Base-by-base conservation (phyloP, 1,139 yeast genomes). In the Saccharomyces pastorianus region DNA sequence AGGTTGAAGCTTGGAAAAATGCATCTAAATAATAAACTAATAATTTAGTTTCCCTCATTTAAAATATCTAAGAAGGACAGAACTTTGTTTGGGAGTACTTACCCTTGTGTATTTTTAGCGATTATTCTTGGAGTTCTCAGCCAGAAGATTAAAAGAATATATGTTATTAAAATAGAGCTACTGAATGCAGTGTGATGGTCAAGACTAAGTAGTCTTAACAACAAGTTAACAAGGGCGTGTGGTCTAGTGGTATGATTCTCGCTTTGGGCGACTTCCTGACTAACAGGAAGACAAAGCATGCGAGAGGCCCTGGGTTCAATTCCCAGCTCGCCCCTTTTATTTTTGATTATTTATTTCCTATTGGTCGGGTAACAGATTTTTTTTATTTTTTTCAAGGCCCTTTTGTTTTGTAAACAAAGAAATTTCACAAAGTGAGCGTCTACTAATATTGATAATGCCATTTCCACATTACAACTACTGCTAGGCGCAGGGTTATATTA, bases 321-420 rank as follows among this genome's bases (percentile, higher is more conserved):
- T 63, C 66, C 66, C 66, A 61, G 66, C 64, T 61, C 64, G 66
- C 66, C 66, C 66, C 66, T 47, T 49, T 31, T 14, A n/a, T 57
- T 53, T 48, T 53, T 52, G 1, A 13, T 6, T 13, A 13, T 17
- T 5, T n/a, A 34, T 9, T 6, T 6, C 6, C 17, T 3, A 11
- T 6, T 11, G 44, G 44, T 20, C 25, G 44, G 44, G 44, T 38
- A 20, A 38, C 13, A 6, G 23, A 6, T 1, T 34, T 2, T 5
- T 9, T 34, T 38, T 17, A 17, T 17, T 17, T 38, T 17, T 38
- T 38, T 38, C 11, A 11, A 38, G 20, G 13, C 26, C 17, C 4
- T 38, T 38, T 38, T 38, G 44, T 38, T 38, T 38, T 38, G 44
- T 38, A 38, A 38, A 38, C 44, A 38, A 38, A 38, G 44, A 38